Evolutionary conservation across 148 eudicot species (phyloP), one percentile per base, ranked within the genome.

Genomic region (Dysphania ambrosioides): DNA sequence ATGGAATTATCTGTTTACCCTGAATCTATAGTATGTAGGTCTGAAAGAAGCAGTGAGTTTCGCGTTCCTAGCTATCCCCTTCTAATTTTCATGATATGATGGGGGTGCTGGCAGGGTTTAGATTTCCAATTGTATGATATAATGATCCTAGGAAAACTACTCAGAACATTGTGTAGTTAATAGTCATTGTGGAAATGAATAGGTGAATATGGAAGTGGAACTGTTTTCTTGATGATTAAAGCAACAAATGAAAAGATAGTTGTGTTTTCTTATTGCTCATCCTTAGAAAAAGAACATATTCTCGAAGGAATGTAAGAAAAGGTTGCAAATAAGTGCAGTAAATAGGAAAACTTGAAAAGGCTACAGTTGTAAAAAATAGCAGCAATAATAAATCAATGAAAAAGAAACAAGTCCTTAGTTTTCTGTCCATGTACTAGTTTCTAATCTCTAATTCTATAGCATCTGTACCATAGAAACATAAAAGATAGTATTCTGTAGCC

Each of bases 401-500:
- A 47, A 63, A 15, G n/a, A 63, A 35, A 30, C 6, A 3, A 32
- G 31, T 58, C 11, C 26, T 31, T 23, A n/a, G 5, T 49, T 30
- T 34, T 23, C 1, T 18, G 3, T 11, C 40, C 44, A 27, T 67
- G 41, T 58, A 15, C n/a, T 44, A 49, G n/a, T 42, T 32, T 56
- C 75, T 85, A 91, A 62, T 82, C 82, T 66, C 86, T 85, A 67
- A 78, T 80, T 53, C 79, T 86, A 79, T 83, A 82, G 79, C 89
- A 90, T 84, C 89, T 88, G 77, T 60, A 90, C 88, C 89, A 87
- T 34, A 95, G 84, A 75, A 95, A 86, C 27, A 90, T 65, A 79
- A 85, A 90, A 81, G 90, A 87, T 35, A 95, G 83, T 66, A 90
- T 72, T 79, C 97, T 90, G 78, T 95, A 95, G 3, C 90, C 97